Base-by-base conservation (phyloP, 169 alveolate genomes). In the Eimeria mitis region DNA sequence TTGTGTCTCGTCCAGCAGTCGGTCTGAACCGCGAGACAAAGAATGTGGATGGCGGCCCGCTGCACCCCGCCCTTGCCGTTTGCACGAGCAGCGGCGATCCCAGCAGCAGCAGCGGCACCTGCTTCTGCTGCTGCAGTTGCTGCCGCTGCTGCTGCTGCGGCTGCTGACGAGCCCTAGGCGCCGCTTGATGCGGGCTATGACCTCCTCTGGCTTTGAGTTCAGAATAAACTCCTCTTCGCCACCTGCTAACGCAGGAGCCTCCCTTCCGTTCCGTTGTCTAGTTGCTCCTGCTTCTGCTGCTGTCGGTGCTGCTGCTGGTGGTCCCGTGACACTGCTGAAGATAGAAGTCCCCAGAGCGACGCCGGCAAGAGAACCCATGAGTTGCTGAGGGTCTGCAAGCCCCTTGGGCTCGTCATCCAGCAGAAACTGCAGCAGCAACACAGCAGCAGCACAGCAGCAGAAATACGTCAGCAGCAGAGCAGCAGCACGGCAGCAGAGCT, bases 131-230 rank as follows among this genome's bases (percentile, higher is more conserved):
- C 56, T 73, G 84, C 31, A 16, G 84, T 44, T 73, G 81, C 81
- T 11, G 42, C 44, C 28, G 49, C 44, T 31, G 68, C 89, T 78
- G 89, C 65, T 47, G 68, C 89, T 44, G 68, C 89, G 31, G 68
- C 68, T 78, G 25, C 89, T 78, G 59, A 8, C 1, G 44, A 78
- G n/a, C 42, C 89, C 89, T 4, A 78, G 61, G 56, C 89, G 89
- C 23, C 37, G 68, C 61, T 78, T 78, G 89, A 78, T 78, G 68
- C 89, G 89, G 68, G 89, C 89, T 47, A 78, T 78, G 40, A 78
- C 68, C 44, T 78, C 65, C 68, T 78, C 89, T n/a, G 89, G 89
- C 89, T 23, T 47, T 44, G 89, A 19, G 68, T 44, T 44, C 28
- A 78, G 23, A 49, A 78, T 42, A 25, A 78, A 47, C 2, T 78